These are phyloP conservation scores for Pseudevernia furfuracea DNA, from an alignment of 495 filamentous ascomycete genomes.

Conservation along the genomic window DNA sequence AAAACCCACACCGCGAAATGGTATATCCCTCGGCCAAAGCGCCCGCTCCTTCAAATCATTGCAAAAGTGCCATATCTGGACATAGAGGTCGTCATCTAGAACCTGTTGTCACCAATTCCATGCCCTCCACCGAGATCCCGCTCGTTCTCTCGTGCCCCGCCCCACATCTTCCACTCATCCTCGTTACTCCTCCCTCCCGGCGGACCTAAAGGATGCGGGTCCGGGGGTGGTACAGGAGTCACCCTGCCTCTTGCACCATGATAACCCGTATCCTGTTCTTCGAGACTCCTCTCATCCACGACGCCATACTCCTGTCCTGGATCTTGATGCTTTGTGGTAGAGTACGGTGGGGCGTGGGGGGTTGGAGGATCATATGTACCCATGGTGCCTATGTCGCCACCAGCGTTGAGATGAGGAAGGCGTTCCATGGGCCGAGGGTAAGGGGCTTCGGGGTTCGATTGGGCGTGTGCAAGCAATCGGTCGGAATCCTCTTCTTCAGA, in stretches of 20 bases:
- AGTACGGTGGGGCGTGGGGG: neutral
- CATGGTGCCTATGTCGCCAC: constrained; percentile 14
- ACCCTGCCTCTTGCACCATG: constrained; percentile 11
- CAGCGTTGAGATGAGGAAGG: constrained; percentile 13
- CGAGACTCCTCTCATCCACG: constrained; percentile 11
- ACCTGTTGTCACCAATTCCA: constrained; percentile 21
- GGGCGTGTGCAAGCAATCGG: constrained; percentile 14
- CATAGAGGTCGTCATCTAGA: constrained; percentile 1
- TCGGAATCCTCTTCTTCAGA: constrained; percentile 19
- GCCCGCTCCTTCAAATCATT: neutral
- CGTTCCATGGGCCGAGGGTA: constrained; percentile 25
- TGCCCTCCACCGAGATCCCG: constrained; percentile 18
- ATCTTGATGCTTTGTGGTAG: neutral
- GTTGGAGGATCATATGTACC: constrained; percentile 18
- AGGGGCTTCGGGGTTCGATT: constrained; percentile 4
- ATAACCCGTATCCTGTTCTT: constrained; percentile 19
- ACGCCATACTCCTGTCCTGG: neutral
- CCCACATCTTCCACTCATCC: neutral
- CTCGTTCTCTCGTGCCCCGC: constrained; percentile 15
- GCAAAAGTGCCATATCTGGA: neutral
- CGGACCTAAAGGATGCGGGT: constrained; percentile 21
- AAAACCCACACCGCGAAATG: neutral
- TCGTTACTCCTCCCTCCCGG: constrained; percentile 6
- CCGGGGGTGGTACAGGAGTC: constrained; percentile 18
- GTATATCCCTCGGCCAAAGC: constrained; percentile 4